phyloP scores from a whole-genome alignment of 805 yeast genomes.

The Ogataea nitratoaversa region DNA sequence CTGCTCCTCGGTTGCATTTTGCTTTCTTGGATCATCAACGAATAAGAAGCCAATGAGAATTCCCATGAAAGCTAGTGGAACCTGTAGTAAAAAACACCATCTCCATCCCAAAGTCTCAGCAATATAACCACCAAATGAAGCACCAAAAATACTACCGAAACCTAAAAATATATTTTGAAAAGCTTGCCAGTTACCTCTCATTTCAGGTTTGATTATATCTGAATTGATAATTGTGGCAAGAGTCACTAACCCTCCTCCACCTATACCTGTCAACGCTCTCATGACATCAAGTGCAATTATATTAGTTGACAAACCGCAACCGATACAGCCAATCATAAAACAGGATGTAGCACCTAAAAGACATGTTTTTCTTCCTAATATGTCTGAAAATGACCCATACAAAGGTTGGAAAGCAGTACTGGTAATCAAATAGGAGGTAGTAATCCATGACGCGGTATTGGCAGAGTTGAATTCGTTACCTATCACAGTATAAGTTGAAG shows the following conservation, averaged over 20 bases:
- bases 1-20: slow-evolving; percentile 10
- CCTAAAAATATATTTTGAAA: slow-evolving; percentile 69
- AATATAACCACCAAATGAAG: slow-evolving; percentile 51
- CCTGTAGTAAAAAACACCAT: slow-evolving; percentile 45
- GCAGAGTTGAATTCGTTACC: slow-evolving; percentile 43
- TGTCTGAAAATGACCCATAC: slow-evolving; percentile 45
- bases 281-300: slow-evolving; percentile 43
- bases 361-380: slow-evolving; percentile 40
- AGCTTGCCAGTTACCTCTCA: slow-evolving; percentile 77
- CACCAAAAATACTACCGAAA: slow-evolving; percentile 69
- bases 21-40: slow-evolving; percentile 33
- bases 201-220: slow-evolving; percentile 67
- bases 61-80: slow-evolving; percentile 42
- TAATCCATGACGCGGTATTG: slow-evolving; percentile 33
- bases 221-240: slow-evolving; percentile 67
- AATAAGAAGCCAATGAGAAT: slow-evolving; percentile 32
- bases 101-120: slow-evolving; percentile 58
- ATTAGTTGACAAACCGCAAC: slow-evolving; percentile 37
- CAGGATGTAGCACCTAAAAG: slow-evolving; percentile 25
- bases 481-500: slow-evolving; percentile 41
- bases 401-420: slow-evolving; percentile 44
- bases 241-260: slow-evolving; percentile 77
- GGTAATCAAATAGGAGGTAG: slow-evolving; percentile 32
- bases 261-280: slow-evolving; percentile 72
- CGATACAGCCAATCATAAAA: slow-evolving; percentile 33